These are phyloP conservation scores for Aspergillus ochraceus DNA, from an alignment of 2,329 filamentous ascomycete species.

Conservation along the genomic window DNA sequence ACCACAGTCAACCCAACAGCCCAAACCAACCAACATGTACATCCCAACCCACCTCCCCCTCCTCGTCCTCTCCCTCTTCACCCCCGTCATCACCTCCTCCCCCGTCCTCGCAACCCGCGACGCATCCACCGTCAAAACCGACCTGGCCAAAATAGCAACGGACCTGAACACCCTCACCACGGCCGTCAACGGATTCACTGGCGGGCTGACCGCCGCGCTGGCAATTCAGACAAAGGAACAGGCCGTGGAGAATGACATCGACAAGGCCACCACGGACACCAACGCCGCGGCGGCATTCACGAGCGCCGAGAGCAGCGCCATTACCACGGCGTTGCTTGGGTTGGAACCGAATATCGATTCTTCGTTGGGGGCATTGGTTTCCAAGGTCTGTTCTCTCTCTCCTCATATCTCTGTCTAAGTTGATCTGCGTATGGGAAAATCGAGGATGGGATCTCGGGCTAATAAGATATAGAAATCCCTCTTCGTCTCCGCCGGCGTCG, in stretches of 20 bases:
- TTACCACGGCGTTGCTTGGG: conserved; percentile 6
- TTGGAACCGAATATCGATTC: conserved; percentile 8
- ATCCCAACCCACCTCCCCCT: background rate
- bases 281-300: conserved; percentile 6
- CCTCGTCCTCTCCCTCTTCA: conserved; percentile 1
- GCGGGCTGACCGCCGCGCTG: background rate
- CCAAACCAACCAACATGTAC: conserved; percentile 4
- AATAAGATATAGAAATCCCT: conserved; percentile 4
- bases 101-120: background rate
- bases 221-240: conserved; percentile 6
- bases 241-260: conserved; percentile 5
- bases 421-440: too few species aligned
- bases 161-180: conserved; percentile 4
- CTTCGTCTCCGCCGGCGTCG: conserved; percentile 3
- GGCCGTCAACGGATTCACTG: conserved; percentile 5
- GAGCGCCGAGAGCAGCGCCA: conserved; percentile 2
- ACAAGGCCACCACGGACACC: conserved; percentile 5
- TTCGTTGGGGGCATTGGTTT: conserved; percentile 4
- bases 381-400: too few species aligned
- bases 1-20: background rate
- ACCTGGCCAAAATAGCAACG: conserved; percentile 8
- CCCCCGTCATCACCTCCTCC: background rate
- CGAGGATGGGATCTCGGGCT: too few species aligned
- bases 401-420: too few species aligned
- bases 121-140: conserved; percentile 7